These are phyloP conservation scores for Metarhizium rileyi DNA, from an alignment of 2,329 filamentous ascomycete genomes.

Conservation along the genomic window DNA sequence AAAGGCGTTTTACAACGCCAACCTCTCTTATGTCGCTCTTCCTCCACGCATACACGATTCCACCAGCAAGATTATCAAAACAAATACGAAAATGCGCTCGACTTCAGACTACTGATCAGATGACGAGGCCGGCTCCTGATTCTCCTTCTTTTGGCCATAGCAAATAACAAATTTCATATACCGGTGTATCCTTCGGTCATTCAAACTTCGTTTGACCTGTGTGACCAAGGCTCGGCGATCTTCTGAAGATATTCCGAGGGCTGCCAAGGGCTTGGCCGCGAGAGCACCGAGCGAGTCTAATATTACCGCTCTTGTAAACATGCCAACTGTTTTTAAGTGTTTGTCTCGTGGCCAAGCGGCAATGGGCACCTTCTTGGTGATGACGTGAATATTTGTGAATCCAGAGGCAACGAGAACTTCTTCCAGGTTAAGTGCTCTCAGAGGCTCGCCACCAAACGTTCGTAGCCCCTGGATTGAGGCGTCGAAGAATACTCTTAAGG, in stretches of 20 bases:
- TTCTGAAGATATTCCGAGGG: conserved; percentile 23
- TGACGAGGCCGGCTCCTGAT: neutral
- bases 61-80: neutral
- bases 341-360: conserved; percentile 34
- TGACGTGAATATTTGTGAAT: conserved; percentile 33
- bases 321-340: conserved; percentile 29
- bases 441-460: conserved; percentile 29
- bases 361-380: conserved; percentile 35
- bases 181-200: conserved; percentile 27
- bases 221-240: conserved; percentile 25
- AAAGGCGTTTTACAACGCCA: neutral
- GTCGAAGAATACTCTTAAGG: conserved; percentile 24
- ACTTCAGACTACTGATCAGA: neutral
- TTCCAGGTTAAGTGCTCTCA: conserved; percentile 23
- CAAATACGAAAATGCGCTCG: neutral
- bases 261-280: conserved; percentile 30
- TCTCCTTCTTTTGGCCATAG: conserved; percentile 31
- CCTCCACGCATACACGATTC: neutral
- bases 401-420: conserved; percentile 29
- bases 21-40: neutral
- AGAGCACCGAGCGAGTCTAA: conserved; percentile 31
- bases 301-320: conserved; percentile 34
- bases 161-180: conserved; percentile 34
- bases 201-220: conserved; percentile 23
- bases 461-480: conserved; percentile 21